Conservation (phyloP, 1,284 basidiomycete genomes). For the Rhodotorula sp. region DNA sequence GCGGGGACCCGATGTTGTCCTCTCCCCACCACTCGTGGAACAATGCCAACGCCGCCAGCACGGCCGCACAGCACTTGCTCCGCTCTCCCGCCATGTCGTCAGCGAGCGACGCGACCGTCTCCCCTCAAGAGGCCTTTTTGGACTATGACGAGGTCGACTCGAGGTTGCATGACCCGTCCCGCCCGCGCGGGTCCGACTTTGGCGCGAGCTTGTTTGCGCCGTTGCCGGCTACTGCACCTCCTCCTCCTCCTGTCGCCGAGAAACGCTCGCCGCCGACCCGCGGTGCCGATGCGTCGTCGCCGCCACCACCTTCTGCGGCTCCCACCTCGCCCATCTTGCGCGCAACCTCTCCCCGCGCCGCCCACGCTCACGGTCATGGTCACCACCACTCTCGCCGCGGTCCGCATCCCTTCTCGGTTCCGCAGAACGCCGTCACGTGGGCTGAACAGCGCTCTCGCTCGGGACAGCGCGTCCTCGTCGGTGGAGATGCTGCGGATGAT, state of each 20-base stretch:
- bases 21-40: too few species aligned
- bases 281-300: not conserved
- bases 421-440: constrained; percentile 39
- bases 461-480: constrained; percentile 10
- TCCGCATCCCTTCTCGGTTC: constrained; percentile 39
- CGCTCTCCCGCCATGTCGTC: not conserved
- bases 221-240: not conserved
- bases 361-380: not conserved
- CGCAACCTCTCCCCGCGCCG: not conserved
- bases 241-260: not conserved
- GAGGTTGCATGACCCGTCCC: constrained; percentile 19
- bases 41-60: too few species aligned
- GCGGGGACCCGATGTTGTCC: not conserved
- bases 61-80: not conserved
- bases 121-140: constrained; percentile 41
- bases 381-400: not conserved
- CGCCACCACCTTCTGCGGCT: not conserved
- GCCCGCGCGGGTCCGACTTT: constrained; percentile 10
- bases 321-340: not conserved
- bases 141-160: constrained; percentile 38
- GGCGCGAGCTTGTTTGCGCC: constrained; percentile 25
- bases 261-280: not conserved
- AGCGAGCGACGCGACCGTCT: constrained; percentile 28
- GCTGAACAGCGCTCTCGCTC: constrained; percentile 15
- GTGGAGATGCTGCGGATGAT: constrained; percentile 29